Evolutionary conservation across 1,284 basidiomycete genomes (phyloP), one percentile per base, ranked within the genome.

Genomic region (Apiotrichum porosum): DNA sequence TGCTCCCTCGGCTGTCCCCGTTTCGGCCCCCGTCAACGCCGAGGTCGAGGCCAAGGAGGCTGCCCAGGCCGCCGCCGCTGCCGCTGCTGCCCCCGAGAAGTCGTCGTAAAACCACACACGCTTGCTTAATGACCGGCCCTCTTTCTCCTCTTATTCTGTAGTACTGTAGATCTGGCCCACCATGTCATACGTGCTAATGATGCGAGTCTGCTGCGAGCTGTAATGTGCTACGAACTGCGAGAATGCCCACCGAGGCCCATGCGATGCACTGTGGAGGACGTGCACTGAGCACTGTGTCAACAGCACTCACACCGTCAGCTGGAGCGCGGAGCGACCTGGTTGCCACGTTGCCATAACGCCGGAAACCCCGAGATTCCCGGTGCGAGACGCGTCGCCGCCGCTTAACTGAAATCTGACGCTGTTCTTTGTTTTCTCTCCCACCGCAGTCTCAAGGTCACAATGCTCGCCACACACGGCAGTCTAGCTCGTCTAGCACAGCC

Each of bases 381-480:
- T 33, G 32, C 32, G 32, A 33, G 32, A 9, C 32, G 32, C n/a
- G n/a, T n/a, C n/a, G n/a, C n/a, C n/a, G n/a, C n/a, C n/a, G n/a
- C n/a, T n/a, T n/a, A n/a, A n/a, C n/a, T n/a, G n/a, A n/a, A n/a
- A n/a, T n/a, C n/a, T n/a, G n/a, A n/a, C n/a, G n/a, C n/a, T n/a
- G n/a, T n/a, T n/a, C n/a, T n/a, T 26, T 37, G 6, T 24, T 24
- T 15, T 26, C 19, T 37, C 21, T 24, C 26, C 19, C 17, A 42
- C 43, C 39, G 19, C 56, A 72, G 68, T 60, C 59, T 61, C 68
- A 73, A 73, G 69, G 69, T 71, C 71, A 72, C 71, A 73, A 71
- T 68, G 69, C 69, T 71, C 66, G 68, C 62, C 44, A 66, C 66
- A 54, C 42, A 63, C 63, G 42, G 38, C 17, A 15, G 18, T 23